These are phyloP conservation scores for Penicillium manginii DNA, from an alignment of 495 filamentous ascomycete species.

Conservation along the genomic window DNA sequence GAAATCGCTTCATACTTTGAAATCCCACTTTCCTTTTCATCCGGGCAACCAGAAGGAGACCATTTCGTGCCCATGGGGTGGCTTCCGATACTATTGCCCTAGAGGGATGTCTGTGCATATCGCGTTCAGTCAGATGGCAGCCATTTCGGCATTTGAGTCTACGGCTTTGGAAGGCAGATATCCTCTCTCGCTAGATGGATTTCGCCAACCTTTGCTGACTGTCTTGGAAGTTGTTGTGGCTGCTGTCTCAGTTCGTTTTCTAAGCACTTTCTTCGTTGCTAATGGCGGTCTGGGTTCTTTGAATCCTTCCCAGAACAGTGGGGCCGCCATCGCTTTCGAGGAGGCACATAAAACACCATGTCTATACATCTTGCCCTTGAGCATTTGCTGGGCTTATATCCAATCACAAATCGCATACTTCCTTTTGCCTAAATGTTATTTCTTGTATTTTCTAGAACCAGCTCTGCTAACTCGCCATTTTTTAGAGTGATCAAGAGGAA, in stretches of 20 bases:
- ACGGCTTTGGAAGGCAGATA: constrained; percentile 32
- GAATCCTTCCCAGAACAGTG: constrained; percentile 52
- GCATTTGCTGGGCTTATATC: neutral
- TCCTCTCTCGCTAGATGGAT: constrained; percentile 49
- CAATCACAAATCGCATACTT: neutral
- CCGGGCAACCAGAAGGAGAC: constrained; percentile 90
- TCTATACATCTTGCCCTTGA: neutral
- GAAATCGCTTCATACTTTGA: constrained; percentile 9
- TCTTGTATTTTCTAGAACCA: constrained; percentile 1
- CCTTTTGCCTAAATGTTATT: neutral
- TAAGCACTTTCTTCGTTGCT: constrained; percentile 33
- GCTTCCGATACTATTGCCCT: constrained; percentile 93
- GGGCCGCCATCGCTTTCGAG: constrained; percentile 50
- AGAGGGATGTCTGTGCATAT: constrained; percentile 50
- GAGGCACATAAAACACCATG: constrained; percentile 55
- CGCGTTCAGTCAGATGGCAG: constrained; percentile 33
- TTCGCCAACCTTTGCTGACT: constrained; percentile 52
- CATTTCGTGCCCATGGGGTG: constrained; percentile 57
- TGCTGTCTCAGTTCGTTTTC: constrained; percentile 18
- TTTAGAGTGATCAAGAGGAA: constrained; percentile 28
- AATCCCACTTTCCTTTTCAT: constrained; percentile 9
- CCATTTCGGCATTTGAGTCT: constrained; percentile 16
- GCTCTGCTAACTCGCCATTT: constrained; percentile 22
- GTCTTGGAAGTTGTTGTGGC: constrained; percentile 15
- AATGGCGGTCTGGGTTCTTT: constrained; percentile 39